Evolutionary conservation across 148 eudicot genomes (phyloP), one percentile per base, ranked within the genome.

Genomic region (Spergularia marina): DNA sequence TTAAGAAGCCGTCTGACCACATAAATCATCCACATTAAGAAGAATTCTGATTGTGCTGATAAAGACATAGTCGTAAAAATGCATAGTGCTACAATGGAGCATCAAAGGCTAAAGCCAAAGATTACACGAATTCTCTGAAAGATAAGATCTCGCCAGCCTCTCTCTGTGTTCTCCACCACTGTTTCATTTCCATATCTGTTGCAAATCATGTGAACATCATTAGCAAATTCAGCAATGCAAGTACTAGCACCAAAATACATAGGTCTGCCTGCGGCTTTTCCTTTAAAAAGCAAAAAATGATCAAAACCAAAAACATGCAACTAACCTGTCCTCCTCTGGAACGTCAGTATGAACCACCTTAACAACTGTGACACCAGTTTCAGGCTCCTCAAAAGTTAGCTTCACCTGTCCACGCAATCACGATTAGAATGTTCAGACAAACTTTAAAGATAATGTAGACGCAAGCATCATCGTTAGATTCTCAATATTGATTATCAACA

Each of bases 141-240:
- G 66, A 95, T 95, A 12, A 95, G 92, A 87, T 95, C 98, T 68
- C 97, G 79, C 98, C 98, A 95, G 41, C 98, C 98, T 79, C 97
- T 90, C 81, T 95, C 98, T 0, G 98, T 95, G 79, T 95, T 95
- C 85, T 95, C 98, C 73, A 86, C 97, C 81, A 95, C 98, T 10
- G 98, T 95, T 60, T 96, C 89, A 83, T 95, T 95, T 4, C 98
- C 98, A 73, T 92, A 95, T 65, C 98, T 95, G 86, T 89, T 85
- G 59, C 41, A 40, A 6, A 73, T 15, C 17, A 10, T 9, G 53
- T 51, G 8, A 34, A 49, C 20, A 41, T 67, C 7, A 67, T 40
- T 11, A 34, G 49, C 9, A 63, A 11, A 12, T 30, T 16, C 4
- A 6, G 6, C 3, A 4, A 44, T 44, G 8, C 8, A 44, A 5